These are phyloP conservation scores for Aspergillus affinis DNA, from an alignment of 495 filamentous ascomycete species.

Conservation along the genomic window DNA sequence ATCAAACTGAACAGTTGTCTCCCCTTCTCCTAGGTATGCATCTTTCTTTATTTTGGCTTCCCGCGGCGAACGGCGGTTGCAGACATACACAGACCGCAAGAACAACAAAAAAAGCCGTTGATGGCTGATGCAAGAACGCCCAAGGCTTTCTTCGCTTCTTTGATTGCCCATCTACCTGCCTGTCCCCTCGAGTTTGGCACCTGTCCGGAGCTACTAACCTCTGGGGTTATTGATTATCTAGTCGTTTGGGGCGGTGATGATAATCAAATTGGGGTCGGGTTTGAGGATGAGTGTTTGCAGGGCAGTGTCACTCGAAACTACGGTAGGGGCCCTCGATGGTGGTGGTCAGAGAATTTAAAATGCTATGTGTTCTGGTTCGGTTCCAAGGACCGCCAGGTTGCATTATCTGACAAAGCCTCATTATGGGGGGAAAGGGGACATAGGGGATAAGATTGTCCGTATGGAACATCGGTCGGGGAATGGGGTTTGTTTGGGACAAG, in stretches of 20 bases:
- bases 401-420: neutral
- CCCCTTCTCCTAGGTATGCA: neutral
- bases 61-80: neutral
- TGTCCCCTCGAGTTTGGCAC: neutral
- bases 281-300: neutral
- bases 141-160: constrained; percentile 5
- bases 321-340: neutral
- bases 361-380: no score
- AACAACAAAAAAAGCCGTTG: constrained; percentile 10
- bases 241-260: neutral
- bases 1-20: constrained; percentile 11
- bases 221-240: neutral
- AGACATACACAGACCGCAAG: constrained; percentile 15
- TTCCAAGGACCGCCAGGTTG: neutral
- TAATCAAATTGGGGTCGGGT: neutral
- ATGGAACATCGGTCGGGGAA: neutral
- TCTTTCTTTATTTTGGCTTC: neutral
- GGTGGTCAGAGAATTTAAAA: neutral
- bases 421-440: no score
- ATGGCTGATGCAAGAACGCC: constrained; percentile 14
- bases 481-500: no score
- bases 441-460: neutral
- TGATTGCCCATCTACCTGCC: neutral
- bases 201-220: no score
- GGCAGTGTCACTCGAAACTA: neutral